phyloP scores from a whole-genome alignment of 2,329 filamentous ascomycete species.

The Metarhizium robertsii region DNA sequence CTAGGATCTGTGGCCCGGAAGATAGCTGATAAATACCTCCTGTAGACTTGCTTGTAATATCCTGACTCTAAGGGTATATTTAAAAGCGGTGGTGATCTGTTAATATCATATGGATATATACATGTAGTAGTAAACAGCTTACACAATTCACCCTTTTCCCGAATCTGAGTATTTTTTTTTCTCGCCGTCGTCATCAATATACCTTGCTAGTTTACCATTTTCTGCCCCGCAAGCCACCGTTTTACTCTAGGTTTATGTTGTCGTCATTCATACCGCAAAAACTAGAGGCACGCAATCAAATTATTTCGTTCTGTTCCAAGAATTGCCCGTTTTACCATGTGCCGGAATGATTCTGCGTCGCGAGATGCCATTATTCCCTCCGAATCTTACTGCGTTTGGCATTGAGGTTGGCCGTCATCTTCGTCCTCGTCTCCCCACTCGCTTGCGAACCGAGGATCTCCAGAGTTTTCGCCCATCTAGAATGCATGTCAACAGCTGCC shows the following conservation, averaged over 20 bases:
- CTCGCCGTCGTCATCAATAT: background rate
- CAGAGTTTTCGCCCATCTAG: constrained; percentile 63
- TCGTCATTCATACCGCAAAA: constrained; percentile 7
- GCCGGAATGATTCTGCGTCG: background rate
- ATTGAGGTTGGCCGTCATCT: constrained; percentile 58
- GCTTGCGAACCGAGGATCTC: constrained; percentile 54
- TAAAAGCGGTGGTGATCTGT: too few relatives aligned
- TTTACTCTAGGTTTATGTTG: constrained; percentile 2
- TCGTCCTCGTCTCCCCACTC: constrained; percentile 67
- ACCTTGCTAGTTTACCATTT: background rate
- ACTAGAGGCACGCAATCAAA: background rate
- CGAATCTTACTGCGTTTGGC: constrained; percentile 56
- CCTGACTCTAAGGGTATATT: too few relatives aligned
- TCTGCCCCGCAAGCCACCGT: background rate
- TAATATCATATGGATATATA: too few relatives aligned
- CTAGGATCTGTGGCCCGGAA: too few relatives aligned
- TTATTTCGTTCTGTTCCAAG: background rate
- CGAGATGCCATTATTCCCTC: background rate
- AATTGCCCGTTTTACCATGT: too few relatives aligned
- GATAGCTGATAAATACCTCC: too few relatives aligned
- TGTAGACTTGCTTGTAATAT: too few relatives aligned
- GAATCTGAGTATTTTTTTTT: background rate
- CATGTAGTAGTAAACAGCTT: background rate
- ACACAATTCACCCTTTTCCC: background rate
- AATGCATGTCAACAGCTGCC: constrained; percentile 14